Conservation (phyloP, 116 monocot species). For the Zostera marina region DNA sequence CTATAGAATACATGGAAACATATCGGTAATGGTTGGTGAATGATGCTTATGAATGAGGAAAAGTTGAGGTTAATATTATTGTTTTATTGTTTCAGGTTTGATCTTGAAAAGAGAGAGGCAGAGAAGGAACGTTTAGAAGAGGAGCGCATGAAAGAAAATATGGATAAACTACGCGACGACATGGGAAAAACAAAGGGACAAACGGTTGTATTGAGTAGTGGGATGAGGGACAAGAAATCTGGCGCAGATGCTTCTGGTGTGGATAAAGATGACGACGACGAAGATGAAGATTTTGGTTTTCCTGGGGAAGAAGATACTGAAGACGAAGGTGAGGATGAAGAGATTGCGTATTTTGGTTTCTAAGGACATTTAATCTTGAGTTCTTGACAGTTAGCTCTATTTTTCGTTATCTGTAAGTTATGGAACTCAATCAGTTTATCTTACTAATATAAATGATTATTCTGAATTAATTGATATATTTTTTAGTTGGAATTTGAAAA, state of each 20-base stretch:
- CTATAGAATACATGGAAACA: slow-evolving; percentile 77
- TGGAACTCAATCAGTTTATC: too few relatives aligned
- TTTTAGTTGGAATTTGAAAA: too few relatives aligned
- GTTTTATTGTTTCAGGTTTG: slow-evolving; percentile 35
- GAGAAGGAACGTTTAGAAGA: slow-evolving; percentile 73
- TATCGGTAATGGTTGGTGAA: slow-evolving; percentile 39
- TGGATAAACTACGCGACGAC: slow-evolving; percentile 64
- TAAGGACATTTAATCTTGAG: slow-evolving; percentile 15
- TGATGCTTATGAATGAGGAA: background rate
- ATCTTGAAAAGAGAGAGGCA: slow-evolving; percentile 74
- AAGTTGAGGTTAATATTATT: background rate
- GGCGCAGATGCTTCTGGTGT: slow-evolving; percentile 2
- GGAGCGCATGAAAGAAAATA: slow-evolving; percentile 47
- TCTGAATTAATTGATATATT: too few relatives aligned
- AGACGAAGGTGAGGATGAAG: slow-evolving; percentile 69
- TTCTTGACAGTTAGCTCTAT: too few relatives aligned
- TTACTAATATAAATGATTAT: too few relatives aligned
- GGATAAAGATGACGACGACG: slow-evolving; percentile 34
- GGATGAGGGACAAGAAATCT: slow-evolving; percentile 49
- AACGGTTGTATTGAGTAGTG: slow-evolving; percentile 77
- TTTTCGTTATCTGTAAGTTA: too few relatives aligned
- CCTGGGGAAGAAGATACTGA: slow-evolving; percentile 44
- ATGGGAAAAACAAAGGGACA: slow-evolving; percentile 79
- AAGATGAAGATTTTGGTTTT: slow-evolving; percentile 21
- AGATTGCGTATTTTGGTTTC: slow-evolving; percentile 55